Base-by-base conservation (phyloP, 2,329 filamentous ascomycete species). In the Cladosporium sp. region DNA sequence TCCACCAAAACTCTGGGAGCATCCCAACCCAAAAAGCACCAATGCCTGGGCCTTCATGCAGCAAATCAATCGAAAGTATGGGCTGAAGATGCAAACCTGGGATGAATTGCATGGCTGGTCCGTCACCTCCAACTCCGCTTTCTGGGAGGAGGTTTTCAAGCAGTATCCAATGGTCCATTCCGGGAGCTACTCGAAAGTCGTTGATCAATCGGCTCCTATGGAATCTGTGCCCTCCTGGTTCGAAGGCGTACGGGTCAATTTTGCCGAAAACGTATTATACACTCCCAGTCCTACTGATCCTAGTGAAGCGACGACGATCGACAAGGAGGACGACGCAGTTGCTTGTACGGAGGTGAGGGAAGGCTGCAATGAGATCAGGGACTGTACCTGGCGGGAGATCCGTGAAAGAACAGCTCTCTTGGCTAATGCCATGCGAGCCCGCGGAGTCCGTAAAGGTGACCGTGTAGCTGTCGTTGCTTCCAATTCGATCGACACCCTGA, bases 231-330 rank as follows among this genome's bases (percentile, higher is more conserved):
- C 89, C 0, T 71, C 75, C 38, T 95, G 89, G 89, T 95, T 93
- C 67, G 72, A 81, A 1, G 89, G 89, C 31, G 77, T 90, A 1
- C 71, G 74, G 4, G 68, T 93, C 60, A 95, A 90, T 63, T 92
- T 84, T 65, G 85, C 87, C 4, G 88, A 95, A 71, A 95, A 93
- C 64, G 70, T 89, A 22, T 80, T 95, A 22, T 91, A 81, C 72
- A 78, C 78, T 1, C 66, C 67, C 3, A 64, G 69, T 2, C 62
- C 70, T 0, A 66, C 70, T n/a, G 63, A 75, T 9, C 67, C 72
- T 0, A 76, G 72, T 2, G 63, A 74, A 19, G 72, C 75, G 4
- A 75, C 75, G 7, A 86, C 74, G 0, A 59, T 66, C 3, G 74
- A 81, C 56, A 93, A 93, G 67, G 86, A 88, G 59, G 86, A 92